These are phyloP conservation scores for Penicillium canescens DNA, from an alignment of 495 filamentous ascomycete species.

Conservation along the genomic window DNA sequence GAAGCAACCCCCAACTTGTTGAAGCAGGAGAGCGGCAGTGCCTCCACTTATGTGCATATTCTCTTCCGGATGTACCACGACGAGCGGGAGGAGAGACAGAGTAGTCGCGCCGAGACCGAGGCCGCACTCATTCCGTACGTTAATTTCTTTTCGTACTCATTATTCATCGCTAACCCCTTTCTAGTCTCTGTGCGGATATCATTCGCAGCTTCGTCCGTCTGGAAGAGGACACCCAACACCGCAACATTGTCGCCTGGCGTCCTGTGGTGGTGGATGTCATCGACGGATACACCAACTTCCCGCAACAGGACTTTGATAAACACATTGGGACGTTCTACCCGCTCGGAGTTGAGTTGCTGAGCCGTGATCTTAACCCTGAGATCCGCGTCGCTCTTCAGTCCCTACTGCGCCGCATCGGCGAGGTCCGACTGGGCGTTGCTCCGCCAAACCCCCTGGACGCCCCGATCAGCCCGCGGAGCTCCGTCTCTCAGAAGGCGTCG, in stretches of 20 bases:
- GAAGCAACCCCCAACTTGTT: constrained; percentile 99
- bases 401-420: constrained; percentile 77
- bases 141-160: background rate
- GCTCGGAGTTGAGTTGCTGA: constrained; percentile 77
- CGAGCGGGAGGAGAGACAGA: constrained; percentile 74
- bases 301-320: constrained; percentile 74
- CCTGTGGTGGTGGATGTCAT: constrained; percentile 98
- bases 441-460: constrained; percentile 34
- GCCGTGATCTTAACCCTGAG: constrained; percentile 76
- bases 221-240: constrained; percentile 91
- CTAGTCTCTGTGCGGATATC: constrained; percentile 84
- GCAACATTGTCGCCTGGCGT: constrained; percentile 94
- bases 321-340: constrained; percentile 85
- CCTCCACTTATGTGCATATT: constrained; percentile 91
- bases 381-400: constrained; percentile 73
- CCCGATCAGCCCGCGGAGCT: constrained; percentile 48
- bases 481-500: constrained; percentile 32
- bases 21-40: constrained; percentile 93
- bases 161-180: constrained; percentile 11
- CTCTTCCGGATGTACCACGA: constrained; percentile 97
- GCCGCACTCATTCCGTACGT: constrained; percentile 83
- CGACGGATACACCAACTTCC: constrained; percentile 89
- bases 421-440: constrained; percentile 71
- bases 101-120: constrained; percentile 78
- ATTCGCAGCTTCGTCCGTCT: constrained; percentile 77